Conservation (phyloP, 495 filamentous ascomycete species). For the Hypoxylon intermedium region DNA sequence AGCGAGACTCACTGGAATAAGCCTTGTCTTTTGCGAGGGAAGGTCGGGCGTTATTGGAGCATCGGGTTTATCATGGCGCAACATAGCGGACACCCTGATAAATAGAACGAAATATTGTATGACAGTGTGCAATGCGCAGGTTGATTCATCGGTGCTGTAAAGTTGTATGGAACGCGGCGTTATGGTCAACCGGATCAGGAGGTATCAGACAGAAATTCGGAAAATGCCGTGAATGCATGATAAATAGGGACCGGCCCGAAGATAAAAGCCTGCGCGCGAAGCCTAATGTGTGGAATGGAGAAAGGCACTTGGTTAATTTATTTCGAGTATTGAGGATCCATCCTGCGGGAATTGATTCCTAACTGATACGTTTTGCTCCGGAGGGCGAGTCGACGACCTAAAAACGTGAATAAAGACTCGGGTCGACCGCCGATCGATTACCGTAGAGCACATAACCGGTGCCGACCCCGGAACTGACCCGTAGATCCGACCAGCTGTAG, state of each 20-base stretch:
- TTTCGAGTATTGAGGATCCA: not conserved
- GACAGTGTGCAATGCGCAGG: not conserved
- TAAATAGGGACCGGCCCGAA: not conserved
- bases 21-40: not conserved
- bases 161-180: too few relatives aligned
- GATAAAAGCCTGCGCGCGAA: not conserved
- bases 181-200: too few relatives aligned
- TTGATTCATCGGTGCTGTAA: not conserved
- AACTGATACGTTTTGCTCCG: not conserved
- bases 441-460: conserved; percentile 13
- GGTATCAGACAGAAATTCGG: too few relatives aligned
- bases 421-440: conserved; percentile 7
- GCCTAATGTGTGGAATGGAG: not conserved
- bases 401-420: not conserved
- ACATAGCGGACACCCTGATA: not conserved
- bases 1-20: not conserved
- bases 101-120: not conserved
- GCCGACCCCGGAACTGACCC: conserved; percentile 9
- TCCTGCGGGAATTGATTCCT: not conserved
- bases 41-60: not conserved
- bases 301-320: not conserved
- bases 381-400: not conserved
- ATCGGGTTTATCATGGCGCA: not conserved
- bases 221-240: too few relatives aligned
- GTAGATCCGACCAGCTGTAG: conserved; percentile 7